These are phyloP conservation scores for Mucor plumbeus DNA, from an alignment of 371 early-diverging fungal genomes.

Conservation along the genomic window DNA sequence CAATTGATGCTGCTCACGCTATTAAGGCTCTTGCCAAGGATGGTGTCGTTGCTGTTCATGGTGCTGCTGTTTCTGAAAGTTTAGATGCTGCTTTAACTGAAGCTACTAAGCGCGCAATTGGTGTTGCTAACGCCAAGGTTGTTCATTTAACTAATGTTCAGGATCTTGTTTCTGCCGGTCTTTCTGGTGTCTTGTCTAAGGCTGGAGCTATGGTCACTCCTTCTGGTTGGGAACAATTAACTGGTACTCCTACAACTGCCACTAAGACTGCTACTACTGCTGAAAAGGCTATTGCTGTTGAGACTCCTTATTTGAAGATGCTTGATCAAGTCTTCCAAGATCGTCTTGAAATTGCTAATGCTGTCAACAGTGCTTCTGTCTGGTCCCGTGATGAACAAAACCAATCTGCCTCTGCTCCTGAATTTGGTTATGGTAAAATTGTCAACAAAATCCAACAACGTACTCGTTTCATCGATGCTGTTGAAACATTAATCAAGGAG, in stretches of 20 bases:
- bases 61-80: constrained; percentile 9
- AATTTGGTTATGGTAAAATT: constrained; percentile 85
- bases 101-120: constrained; percentile 30
- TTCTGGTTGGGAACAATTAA: constrained; percentile 24
- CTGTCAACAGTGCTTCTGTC: constrained; percentile 53
- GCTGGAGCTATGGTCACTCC: constrained; percentile 21
- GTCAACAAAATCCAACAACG: constrained; percentile 75
- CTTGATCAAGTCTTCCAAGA: constrained; percentile 78
- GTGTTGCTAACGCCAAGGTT: constrained; percentile 6
- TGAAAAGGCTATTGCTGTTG: constrained; percentile 33
- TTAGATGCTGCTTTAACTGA: constrained; percentile 18
- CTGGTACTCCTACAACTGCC: not conserved
- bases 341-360: constrained; percentile 83
- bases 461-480: constrained; percentile 66
- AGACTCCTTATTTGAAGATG: constrained; percentile 83
- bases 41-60: constrained; percentile 30
- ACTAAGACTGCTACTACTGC: constrained; percentile 4
- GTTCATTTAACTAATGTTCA: constrained; percentile 1
- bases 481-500: constrained; percentile 63
- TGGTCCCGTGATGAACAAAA: constrained; percentile 49
- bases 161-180: constrained; percentile 11
- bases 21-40: constrained; percentile 12
- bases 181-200: constrained; percentile 19
- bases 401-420: constrained; percentile 68
- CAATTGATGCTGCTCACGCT: constrained; percentile 20